Evolutionary conservation across 1,284 basidiomycete genomes (phyloP).

Genomic region (Nidula niveotomentosa): DNA sequence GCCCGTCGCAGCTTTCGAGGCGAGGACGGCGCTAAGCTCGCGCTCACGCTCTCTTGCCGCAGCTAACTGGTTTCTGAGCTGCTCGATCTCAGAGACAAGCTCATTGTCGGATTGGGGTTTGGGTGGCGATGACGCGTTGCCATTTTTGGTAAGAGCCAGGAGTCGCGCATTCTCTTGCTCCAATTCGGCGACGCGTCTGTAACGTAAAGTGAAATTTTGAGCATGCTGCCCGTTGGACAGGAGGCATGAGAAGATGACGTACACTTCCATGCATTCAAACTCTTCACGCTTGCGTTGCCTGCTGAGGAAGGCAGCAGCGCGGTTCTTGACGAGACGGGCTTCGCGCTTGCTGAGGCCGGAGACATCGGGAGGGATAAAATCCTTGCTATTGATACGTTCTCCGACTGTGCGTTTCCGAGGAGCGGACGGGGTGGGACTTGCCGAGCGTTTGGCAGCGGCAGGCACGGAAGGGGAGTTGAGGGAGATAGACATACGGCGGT

Average conservation of each 20-base stretch:
- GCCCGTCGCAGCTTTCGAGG: slow-evolving; percentile 31
- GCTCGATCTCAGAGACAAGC: slow-evolving; percentile 60
- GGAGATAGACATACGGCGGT: slow-evolving; percentile 21
- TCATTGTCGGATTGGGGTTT: slow-evolving; percentile 26
- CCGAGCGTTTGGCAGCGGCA: slow-evolving; percentile 39
- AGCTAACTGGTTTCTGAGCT: slow-evolving; percentile 62
- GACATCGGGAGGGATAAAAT: slow-evolving; percentile 87
- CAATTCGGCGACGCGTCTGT: slow-evolving; percentile 69
- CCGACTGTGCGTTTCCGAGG: slow-evolving; percentile 61
- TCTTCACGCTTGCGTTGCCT: slow-evolving; percentile 91
- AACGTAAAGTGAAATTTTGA: slow-evolving; percentile 11
- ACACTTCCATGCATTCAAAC: slow-evolving; percentile 89
- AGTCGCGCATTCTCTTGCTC: slow-evolving; percentile 79
- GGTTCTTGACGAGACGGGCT: slow-evolving; percentile 88
- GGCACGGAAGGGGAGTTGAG: slow-evolving; percentile 26
- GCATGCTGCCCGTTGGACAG: slow-evolving; percentile 1
- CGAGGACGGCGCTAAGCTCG: slow-evolving; percentile 60
- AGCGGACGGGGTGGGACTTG: slow-evolving; percentile 36
- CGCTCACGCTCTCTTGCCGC: slow-evolving; percentile 66
- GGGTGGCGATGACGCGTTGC: slow-evolving; percentile 19
- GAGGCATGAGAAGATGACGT: slow-evolving; percentile 26
- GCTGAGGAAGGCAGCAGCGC: slow-evolving; percentile 88
- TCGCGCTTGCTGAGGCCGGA: slow-evolving; percentile 87
- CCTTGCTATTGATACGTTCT: slow-evolving; percentile 73
- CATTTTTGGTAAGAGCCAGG: slow-evolving; percentile 47